phyloP scores from a whole-genome alignment of 768 basidiomycete genomes.

The Chalciporus sphaerocephalus region DNA sequence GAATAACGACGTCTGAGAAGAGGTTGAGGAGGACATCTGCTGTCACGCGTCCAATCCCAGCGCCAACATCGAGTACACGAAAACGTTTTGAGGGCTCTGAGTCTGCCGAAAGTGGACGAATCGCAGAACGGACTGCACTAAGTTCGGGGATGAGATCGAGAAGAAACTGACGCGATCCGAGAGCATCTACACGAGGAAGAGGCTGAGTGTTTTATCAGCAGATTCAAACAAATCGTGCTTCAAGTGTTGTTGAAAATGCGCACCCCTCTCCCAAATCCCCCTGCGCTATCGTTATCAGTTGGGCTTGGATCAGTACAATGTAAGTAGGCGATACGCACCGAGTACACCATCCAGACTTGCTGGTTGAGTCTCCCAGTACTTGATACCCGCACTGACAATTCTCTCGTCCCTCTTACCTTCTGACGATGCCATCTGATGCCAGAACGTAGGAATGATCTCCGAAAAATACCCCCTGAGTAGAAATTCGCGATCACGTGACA shows the following conservation, averaged over 20 bases:
- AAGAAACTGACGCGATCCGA: slow-evolving; percentile 86
- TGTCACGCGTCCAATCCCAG: slow-evolving; percentile 92
- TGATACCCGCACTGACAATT: slow-evolving; percentile 69
- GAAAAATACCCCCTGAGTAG: not conserved
- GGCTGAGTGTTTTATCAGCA: slow-evolving; percentile 42
- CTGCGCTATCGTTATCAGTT: slow-evolving; percentile 29
- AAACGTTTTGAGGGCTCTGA: slow-evolving; percentile 37
- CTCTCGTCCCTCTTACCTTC: slow-evolving; percentile 37
- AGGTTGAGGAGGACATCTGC: slow-evolving; percentile 85
- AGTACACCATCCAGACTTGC: slow-evolving; percentile 86
- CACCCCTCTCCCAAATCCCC: slow-evolving; percentile 55
- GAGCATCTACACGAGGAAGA: slow-evolving; percentile 84
- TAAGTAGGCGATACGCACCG: slow-evolving; percentile 39
- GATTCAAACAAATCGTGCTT: not conserved
- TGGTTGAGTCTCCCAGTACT: slow-evolving; percentile 82
- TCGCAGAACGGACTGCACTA: slow-evolving; percentile 68
- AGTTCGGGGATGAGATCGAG: slow-evolving; percentile 78
- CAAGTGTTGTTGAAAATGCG: slow-evolving; percentile 9
- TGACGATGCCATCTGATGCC: slow-evolving; percentile 5
- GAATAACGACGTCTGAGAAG: slow-evolving; percentile 78
- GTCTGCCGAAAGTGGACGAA: slow-evolving; percentile 44
- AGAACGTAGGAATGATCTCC: not conserved
- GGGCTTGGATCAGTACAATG: not conserved
- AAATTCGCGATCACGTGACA: slow-evolving; percentile 10
- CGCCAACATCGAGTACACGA: slow-evolving; percentile 88